Base-by-base conservation (phyloP, 2,329 filamentous ascomycete genomes). In the Arthrobotrys pseudoclavata region DNA sequence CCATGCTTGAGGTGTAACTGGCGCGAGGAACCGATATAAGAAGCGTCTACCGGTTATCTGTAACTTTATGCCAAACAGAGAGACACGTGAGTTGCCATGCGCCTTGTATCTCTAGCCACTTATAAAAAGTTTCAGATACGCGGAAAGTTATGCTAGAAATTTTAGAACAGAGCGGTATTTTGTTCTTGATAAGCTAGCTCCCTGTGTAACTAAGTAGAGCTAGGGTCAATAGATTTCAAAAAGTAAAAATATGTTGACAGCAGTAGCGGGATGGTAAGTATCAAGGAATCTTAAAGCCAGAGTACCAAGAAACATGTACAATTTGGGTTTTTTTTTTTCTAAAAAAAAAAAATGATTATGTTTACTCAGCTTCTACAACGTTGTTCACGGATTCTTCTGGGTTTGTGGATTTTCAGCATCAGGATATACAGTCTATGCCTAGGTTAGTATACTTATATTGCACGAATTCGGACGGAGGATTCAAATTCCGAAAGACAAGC, bases 21-120 rank as follows among this genome's bases (percentile, higher is more conserved):
- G 52, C 52, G 18, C 13, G 29, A n/a, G 18, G n/a, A 57, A 22
- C 52, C 52, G 52, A 55, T 37, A 20, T 13, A 10, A 55, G 52
- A 55, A 37, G 52, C n/a, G 12, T 55, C 52, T 55, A 3, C 52
- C 52, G 52, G 26, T 24, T 34, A 22, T 4, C 6, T 13, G 3
- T 34, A 22, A 20, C 2, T 34, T 57, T 18, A 57, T 57, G n/a
- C 52, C 18, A 57, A 57, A 37, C 52, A 13, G 20, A 37, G 31
- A 57, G 29, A 40, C 52, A 40, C 31, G 52, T 57, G 52, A 57
- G 12, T 12, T 57, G 29, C 52, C 52, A 22, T 57, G 31, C 2
- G 3, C 52, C n/a, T 37, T 57, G 26, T 18, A 12, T 22, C 4
- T 57, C 52, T 57, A 5, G 52, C 31, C 52, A 20, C 15, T 6